Evolutionary conservation across 2,329 filamentous ascomycete genomes (phyloP), one percentile per base, ranked within the genome.

Genomic region (Nannizziopsis arthrosporioides): DNA sequence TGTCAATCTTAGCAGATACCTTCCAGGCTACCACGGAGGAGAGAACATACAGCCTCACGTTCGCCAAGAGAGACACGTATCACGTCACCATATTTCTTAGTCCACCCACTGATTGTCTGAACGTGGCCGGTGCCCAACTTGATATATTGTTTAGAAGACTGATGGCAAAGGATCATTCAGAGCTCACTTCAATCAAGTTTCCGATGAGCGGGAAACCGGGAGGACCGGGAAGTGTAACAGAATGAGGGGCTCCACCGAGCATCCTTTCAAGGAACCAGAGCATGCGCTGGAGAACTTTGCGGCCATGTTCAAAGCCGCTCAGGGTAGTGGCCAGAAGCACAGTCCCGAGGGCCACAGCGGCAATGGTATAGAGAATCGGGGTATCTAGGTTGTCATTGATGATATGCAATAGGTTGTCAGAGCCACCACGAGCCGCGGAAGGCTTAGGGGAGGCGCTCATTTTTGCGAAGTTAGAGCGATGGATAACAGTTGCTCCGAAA

Each of bases 331-430:
- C 22, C 39, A 42, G 39, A 2, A 42, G 19, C 19, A 27, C 12
- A n/a, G 19, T 42, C 7, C 12, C n/a, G 22, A 17, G 7, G 5
- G 63, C 61, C 0, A 68, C 47, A 63, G 64, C 7, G 63, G 60
- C 10, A 62, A 67, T 3, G 5, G 35, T 18, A 38, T 38, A 38
- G 35, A 38, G n/a, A 10, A 38, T 27, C 7, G 22, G 22, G 7
- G 22, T 27, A 7, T 7, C 22, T 27, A 3, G 22, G 22, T 4
- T 7, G 22, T 7, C 22, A 27, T 27, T 27, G 22, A 27, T 27
- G 7, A 27, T 27, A 27, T 27, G 4, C 3, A 27, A 7, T 4
- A 27, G 22, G 22, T 7, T 7, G 22, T 27, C 22, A 27, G 22
- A 27, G 3, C 7, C 7, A 7, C 4, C 22, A 27, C 22, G 22